Conservation (phyloP, 2,329 filamentous ascomycete genomes). For the Monosporascus sp. region DNA sequence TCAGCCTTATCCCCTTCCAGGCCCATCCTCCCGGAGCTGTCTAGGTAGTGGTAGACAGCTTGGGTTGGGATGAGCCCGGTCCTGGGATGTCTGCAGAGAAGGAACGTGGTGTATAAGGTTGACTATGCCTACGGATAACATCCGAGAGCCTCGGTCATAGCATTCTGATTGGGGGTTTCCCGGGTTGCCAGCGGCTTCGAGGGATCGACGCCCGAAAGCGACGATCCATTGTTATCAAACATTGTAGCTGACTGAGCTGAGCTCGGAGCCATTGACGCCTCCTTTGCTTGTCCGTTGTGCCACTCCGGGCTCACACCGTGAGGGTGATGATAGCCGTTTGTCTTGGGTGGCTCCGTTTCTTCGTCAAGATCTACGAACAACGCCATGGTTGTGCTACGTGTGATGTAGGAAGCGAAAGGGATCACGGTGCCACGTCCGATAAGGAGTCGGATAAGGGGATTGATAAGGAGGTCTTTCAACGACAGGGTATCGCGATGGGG, state of each 20-base stretch:
- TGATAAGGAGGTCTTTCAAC: background rate
- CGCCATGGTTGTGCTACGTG: background rate
- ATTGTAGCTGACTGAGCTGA: background rate
- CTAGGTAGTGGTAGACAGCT: background rate
- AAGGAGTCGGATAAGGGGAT: background rate
- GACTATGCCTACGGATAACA: constrained; percentile 60
- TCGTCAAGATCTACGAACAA: background rate
- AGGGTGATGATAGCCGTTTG: background rate
- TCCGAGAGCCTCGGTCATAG: constrained; percentile 56
- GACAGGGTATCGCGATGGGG: background rate
- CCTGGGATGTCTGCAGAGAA: constrained; percentile 14
- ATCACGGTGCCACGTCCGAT: background rate
- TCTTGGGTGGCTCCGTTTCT: background rate
- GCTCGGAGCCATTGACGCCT: background rate
- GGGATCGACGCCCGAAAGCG: constrained; percentile 2
- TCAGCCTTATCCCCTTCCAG: constrained; percentile 6
- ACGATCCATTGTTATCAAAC: constrained; percentile 2
- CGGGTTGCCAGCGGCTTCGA: constrained; percentile 6
- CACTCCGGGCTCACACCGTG: background rate
- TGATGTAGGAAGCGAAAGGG: background rate
- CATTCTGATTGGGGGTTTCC: constrained; percentile 49
- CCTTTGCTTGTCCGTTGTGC: background rate
- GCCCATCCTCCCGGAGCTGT: constrained; percentile 4
- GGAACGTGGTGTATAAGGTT: constrained; percentile 22
- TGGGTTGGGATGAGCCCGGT: background rate